Evolutionary conservation across 2,329 filamentous ascomycete genomes (phyloP), one percentile per base, ranked within the genome.

Genomic region (Calonectria henricotiae): DNA sequence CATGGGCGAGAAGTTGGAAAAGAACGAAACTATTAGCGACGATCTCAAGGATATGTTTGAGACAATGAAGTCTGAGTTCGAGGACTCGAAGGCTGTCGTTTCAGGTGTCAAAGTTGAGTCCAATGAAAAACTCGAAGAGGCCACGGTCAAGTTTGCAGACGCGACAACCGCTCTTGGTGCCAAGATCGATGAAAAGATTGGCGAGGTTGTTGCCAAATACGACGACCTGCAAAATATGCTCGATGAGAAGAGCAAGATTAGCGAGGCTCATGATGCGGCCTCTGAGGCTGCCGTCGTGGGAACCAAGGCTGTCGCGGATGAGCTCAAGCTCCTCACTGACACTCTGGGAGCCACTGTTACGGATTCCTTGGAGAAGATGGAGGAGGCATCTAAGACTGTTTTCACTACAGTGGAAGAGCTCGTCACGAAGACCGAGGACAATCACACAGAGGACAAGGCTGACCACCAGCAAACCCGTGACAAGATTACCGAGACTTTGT

Each of bases 391-490:
- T 8, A 94, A 94, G 83, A 95, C 93, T 0, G 94, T 98, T 35
- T 96, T 97, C 75, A 90, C 88, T 62, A 92, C 92, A 74, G 92
- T 98, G 15, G 94, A 97, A 66, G 92, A 96, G 55, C 91, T 96
- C 4, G 91, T 92, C 74, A 85, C 84, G 72, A 94, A 93, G 80
- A 85, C 94, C 13, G 94, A 97, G 68, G 93, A 96, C 78, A 89
- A 89, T 55, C 91, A 95, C 75, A 84, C 88, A 0, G 92, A 95
- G 20, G 89, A 88, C 73, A 96, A 94, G 83, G 86, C 89, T 1
- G 94, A 97, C 79, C 95, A 98, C 78, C 89, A 94, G 74, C 89
- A 94, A 74, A 97, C 95, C 11, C 91, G 94, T 8, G 93, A 95
- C 41, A 92, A 97, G 75, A 87, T 98, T 65, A 89, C 92, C 75